Conservation (phyloP, 495 filamentous ascomycete species). For the Xylona heveae region DNA sequence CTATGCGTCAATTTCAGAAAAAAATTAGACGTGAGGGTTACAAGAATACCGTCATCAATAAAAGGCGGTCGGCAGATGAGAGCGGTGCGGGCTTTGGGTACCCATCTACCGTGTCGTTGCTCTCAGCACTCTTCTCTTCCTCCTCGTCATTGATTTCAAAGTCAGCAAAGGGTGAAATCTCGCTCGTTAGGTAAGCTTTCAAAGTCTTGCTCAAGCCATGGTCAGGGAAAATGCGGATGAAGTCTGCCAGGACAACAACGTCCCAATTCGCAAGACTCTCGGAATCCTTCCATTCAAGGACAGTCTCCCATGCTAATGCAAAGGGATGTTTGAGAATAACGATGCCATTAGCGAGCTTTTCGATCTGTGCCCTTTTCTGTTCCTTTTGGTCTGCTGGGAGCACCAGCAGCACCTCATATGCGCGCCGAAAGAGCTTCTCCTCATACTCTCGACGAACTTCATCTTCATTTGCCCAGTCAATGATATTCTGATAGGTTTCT, state of each 20-base stretch:
- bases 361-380: conserved; percentile 43
- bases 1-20: not conserved
- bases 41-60: conserved; percentile 38
- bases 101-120: conserved; percentile 16
- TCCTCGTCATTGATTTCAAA: conserved; percentile 14
- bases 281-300: conserved; percentile 72
- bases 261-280: conserved; percentile 54
- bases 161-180: conserved; percentile 63
- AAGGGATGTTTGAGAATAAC: conserved; percentile 91
- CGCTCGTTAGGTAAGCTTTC: conserved; percentile 58
- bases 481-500: conserved; percentile 53
- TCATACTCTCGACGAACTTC: conserved; percentile 66
- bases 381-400: conserved; percentile 40
- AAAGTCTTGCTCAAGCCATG: conserved; percentile 62
- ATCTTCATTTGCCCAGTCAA: conserved; percentile 81
- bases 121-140: conserved; percentile 16
- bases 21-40: not conserved
- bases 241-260: conserved; percentile 50
- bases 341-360: conserved; percentile 64
- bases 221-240: conserved; percentile 65
- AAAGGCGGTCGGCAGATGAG: conserved; percentile 47
- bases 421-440: conserved; percentile 70
- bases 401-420: conserved; percentile 52
- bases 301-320: conserved; percentile 72
- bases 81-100: no score